Conservation (phyloP, 2,329 filamentous ascomycete species). For the Epichloe typhina region DNA sequence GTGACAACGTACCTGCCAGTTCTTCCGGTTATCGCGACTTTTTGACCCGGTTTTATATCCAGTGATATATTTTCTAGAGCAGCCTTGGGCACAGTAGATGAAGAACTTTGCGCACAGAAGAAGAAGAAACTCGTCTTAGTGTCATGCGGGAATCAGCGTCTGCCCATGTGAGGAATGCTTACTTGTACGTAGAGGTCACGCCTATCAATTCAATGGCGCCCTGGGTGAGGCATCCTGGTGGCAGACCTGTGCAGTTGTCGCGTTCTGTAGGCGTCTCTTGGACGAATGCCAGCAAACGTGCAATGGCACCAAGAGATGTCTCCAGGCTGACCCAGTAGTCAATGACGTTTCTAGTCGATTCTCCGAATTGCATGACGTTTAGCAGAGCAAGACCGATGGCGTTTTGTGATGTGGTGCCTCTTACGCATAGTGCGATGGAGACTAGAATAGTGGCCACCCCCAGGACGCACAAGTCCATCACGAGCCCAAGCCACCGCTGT, state of each 20-base stretch:
- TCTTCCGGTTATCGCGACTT: too few relatives aligned
- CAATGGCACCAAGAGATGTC: constrained; percentile 8
- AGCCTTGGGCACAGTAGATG: too few relatives aligned
- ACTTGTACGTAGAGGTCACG: too few relatives aligned
- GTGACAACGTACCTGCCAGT: too few relatives aligned
- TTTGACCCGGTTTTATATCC: too few relatives aligned
- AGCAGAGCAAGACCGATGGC: constrained; percentile 6
- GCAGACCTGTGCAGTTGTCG: neutral
- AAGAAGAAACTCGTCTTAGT: too few relatives aligned
- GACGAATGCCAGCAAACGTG: constrained; percentile 6
- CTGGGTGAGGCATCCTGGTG: too few relatives aligned
- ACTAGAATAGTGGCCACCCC: constrained; percentile 15
- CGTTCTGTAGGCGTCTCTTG: neutral
- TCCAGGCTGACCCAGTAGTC: too few relatives aligned
- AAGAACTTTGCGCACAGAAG: too few relatives aligned
- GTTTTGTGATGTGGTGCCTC: neutral
- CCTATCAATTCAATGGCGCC: too few relatives aligned
- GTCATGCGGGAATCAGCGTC: too few relatives aligned
- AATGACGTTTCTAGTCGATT: constrained; percentile 11
- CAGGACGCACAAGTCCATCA: constrained; percentile 23
- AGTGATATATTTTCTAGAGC: too few relatives aligned
- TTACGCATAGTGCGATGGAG: constrained; percentile 20
- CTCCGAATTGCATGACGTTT: constrained; percentile 4
- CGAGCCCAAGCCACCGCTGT: constrained; percentile 32
- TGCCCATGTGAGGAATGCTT: neutral